These are phyloP conservation scores for Fusarium acutatum DNA, from an alignment of 2,329 filamentous ascomycete species.

Conservation along the genomic window DNA sequence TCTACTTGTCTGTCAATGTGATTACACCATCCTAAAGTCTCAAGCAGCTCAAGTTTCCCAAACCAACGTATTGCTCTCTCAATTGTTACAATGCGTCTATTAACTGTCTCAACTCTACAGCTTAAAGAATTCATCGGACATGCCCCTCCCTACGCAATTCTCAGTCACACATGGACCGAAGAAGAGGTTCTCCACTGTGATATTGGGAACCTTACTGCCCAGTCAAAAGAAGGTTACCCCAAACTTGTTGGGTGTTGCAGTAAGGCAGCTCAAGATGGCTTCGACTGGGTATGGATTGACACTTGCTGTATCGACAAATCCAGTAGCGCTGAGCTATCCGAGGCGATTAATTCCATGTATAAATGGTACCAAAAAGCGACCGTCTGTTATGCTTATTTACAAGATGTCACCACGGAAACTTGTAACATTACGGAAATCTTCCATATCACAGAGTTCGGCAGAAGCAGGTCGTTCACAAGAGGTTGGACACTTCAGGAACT, in stretches of 20 bases:
- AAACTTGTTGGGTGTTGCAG: conserved; percentile 1
- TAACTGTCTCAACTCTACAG: conserved; percentile 7
- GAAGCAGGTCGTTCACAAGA: conserved; percentile 12
- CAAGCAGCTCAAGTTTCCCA: neutral
- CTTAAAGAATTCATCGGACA: conserved; percentile 4
- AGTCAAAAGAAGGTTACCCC: neutral
- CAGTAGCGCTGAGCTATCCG: conserved; percentile 15
- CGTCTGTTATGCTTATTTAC: conserved; percentile 12
- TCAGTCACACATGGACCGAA: conserved; percentile 13
- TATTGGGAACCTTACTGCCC: neutral
- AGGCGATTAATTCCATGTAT: conserved; percentile 21
- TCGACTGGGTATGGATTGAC: conserved; percentile 11
- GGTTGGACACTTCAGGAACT: conserved; percentile 16
- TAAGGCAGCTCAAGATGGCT: conserved; percentile 9
- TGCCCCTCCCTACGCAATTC: conserved; percentile 6
- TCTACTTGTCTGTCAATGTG: neutral
- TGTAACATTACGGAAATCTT: neutral
- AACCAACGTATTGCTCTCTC: neutral
- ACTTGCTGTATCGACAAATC: conserved; percentile 23
- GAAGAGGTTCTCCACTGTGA: conserved; percentile 8
- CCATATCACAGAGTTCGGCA: neutral
- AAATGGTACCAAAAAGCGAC: conserved; percentile 4
- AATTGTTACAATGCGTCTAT: neutral
- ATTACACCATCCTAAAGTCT: neutral
- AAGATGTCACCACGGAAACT: conserved; percentile 3